Percentiles rank a stretch among this genome's conserved stretches.
Evolutionary conservation across 306 rosid genomes (phyloP).

Genomic region (Macrotyloma uniflorum): DNA sequence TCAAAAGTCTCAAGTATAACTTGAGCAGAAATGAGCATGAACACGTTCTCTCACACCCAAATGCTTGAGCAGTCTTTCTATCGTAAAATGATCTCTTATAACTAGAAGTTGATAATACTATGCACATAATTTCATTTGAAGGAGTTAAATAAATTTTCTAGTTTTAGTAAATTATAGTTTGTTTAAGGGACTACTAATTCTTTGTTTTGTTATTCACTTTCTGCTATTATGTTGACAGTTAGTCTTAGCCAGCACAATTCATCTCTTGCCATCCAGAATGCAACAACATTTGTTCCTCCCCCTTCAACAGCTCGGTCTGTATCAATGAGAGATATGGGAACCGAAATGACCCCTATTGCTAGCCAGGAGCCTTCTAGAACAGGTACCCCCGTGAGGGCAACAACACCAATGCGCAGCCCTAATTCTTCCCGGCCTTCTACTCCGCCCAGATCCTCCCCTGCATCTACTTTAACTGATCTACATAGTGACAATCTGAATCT

Average conservation of each 20-base stretch:
- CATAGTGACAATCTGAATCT: slow-evolving; percentile 43
- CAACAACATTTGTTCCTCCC: slow-evolving; percentile 85
- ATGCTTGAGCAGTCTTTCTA: slow-evolving; percentile 9
- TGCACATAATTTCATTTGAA: slow-evolving; percentile 25
- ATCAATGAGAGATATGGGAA: slow-evolving; percentile 99
- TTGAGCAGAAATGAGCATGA: not conserved
- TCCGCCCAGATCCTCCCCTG: slow-evolving; percentile 63
- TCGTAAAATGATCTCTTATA: slow-evolving; percentile 4
- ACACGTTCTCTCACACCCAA: not conserved
- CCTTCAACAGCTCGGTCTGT: slow-evolving; percentile 95
- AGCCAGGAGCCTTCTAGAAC: slow-evolving; percentile 99
- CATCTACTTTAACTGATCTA: slow-evolving; percentile 41
- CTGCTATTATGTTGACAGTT: slow-evolving; percentile 55
- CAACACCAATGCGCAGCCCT: slow-evolving; percentile 92
- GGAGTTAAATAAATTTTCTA: not conserved
- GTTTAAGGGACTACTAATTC: not conserved
- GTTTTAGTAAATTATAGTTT: slow-evolving; percentile 4
- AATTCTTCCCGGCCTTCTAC: slow-evolving; percentile 84
- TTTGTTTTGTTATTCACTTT: slow-evolving; percentile 14
- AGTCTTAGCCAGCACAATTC: slow-evolving; percentile 83
- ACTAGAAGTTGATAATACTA: slow-evolving; percentile 1
- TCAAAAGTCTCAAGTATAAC: not conserved
- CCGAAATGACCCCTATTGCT: slow-evolving; percentile 98
- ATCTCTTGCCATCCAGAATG: slow-evolving; percentile 68
- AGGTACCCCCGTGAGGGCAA: slow-evolving; percentile 93